Conservation (phyloP, 1,284 basidiomycete species). For the Leccinum subrobustum region DNA sequence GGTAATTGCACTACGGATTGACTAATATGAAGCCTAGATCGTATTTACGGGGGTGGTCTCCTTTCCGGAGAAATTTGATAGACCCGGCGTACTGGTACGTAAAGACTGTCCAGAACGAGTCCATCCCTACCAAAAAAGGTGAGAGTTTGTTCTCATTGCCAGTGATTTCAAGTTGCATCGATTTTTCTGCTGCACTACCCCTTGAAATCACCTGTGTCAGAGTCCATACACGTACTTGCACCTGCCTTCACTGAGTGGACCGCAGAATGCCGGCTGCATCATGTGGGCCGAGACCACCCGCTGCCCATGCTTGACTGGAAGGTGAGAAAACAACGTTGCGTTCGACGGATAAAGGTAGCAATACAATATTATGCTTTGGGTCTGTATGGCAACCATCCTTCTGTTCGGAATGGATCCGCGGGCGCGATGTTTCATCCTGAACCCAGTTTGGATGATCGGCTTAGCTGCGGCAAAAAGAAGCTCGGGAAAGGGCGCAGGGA, state of each 20-base stretch:
- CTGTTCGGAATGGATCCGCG: slow-evolving; percentile 26
- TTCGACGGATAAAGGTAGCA: slow-evolving; percentile 15
- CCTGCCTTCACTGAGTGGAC: slow-evolving; percentile 4
- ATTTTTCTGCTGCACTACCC: slow-evolving; percentile 9
- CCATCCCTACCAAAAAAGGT: slow-evolving; percentile 29
- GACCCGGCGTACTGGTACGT: slow-evolving; percentile 26
- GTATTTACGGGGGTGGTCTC: slow-evolving; percentile 19
- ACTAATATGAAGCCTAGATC: slow-evolving; percentile 31
- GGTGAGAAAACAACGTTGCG: slow-evolving; percentile 20
- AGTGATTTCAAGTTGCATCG: slow-evolving; percentile 12
- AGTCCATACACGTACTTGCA: slow-evolving; percentile 7
- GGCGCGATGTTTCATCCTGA: slow-evolving; percentile 22
- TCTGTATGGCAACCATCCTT: slow-evolving; percentile 21
- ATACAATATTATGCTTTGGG: slow-evolving; percentile 8
- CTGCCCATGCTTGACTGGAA: slow-evolving; percentile 21
- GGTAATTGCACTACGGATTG: slow-evolving; percentile 30
- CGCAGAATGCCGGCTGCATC: slow-evolving; percentile 15
- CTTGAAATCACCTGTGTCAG: slow-evolving; percentile 8
- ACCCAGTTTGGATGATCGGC: slow-evolving; percentile 23
- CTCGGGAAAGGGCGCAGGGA: slow-evolving; percentile 14
- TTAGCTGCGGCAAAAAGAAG: slow-evolving; percentile 24
- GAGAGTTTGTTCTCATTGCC: slow-evolving; percentile 17
- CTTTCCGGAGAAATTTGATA: slow-evolving; percentile 27
- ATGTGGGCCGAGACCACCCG: slow-evolving; percentile 15
- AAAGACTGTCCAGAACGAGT: slow-evolving; percentile 25